These are phyloP conservation scores for Prunus campanulata DNA, from an alignment of 306 rosid species.

Conservation along the genomic window DNA sequence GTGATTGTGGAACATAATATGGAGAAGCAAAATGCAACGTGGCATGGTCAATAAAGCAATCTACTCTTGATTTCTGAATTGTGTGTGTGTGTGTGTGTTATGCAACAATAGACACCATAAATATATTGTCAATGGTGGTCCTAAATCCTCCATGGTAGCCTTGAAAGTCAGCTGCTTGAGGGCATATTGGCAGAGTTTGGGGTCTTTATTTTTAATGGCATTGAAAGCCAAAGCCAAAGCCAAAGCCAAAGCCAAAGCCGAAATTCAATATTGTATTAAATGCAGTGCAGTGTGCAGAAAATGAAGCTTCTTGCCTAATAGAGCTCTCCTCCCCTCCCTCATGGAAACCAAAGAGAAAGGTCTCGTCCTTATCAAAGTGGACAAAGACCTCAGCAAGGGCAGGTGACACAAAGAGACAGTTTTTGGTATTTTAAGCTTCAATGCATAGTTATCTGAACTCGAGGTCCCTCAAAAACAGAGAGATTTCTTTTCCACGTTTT, in stretches of 20 bases:
- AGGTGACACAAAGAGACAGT: constrained; percentile 1
- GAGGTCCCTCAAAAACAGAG: constrained; percentile 39
- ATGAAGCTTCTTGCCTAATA: constrained; percentile 34
- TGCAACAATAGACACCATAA: too few relatives aligned
- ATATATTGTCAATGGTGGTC: neutral
- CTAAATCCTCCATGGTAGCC: neutral
- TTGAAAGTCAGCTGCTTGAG: neutral
- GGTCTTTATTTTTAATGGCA: neutral
- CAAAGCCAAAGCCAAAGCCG: neutral
- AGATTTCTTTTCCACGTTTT: constrained; percentile 1
- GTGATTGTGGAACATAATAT: constrained; percentile 1
- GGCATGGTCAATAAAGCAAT: neutral
- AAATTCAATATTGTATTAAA: neutral
- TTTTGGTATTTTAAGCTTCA: constrained; percentile 31
- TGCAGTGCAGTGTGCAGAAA: constrained; percentile 6
- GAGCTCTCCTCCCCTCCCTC: neutral
- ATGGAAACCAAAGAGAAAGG: constrained; percentile 14
- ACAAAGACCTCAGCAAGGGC: constrained; percentile 20
- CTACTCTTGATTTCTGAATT: neutral
- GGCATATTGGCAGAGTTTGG: neutral
- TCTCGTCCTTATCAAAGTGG: constrained; percentile 41
- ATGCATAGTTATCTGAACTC: constrained; percentile 31
- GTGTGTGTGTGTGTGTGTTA: too few relatives aligned
- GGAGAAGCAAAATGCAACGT: neutral
- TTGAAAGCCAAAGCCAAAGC: neutral